Evolutionary conservation across 78 protist species (phyloP).

Genomic region (Thecamonas trahens): DNA sequence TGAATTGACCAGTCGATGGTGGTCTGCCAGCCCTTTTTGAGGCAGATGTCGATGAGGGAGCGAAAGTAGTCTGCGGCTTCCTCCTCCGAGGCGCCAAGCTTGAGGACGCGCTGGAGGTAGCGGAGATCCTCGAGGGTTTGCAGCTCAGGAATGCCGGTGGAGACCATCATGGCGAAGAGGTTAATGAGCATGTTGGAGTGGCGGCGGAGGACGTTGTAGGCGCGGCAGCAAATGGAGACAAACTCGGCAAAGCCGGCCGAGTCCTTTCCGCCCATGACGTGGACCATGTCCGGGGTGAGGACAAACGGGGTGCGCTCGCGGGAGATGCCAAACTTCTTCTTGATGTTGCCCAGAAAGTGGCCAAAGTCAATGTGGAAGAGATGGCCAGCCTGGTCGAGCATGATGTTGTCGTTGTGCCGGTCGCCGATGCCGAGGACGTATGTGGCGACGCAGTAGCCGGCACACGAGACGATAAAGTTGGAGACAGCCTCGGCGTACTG

Average conservation of each 20-base stretch:
- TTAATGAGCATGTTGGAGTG: slow-evolving; percentile 62
- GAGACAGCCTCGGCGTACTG: slow-evolving; percentile 57
- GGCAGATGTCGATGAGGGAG: background rate
- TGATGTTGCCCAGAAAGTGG: slow-evolving; percentile 79
- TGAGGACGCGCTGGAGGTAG: slow-evolving; percentile 50
- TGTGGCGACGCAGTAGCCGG: slow-evolving; percentile 93
- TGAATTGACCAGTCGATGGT: slow-evolving; percentile 7
- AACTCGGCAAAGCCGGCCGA: slow-evolving; percentile 29
- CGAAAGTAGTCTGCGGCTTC: slow-evolving; percentile 51
- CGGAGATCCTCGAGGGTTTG: slow-evolving; percentile 43
- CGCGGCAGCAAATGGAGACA: slow-evolving; percentile 54
- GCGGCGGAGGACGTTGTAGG: slow-evolving; percentile 70
- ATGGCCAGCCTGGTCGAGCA: slow-evolving; percentile 63
- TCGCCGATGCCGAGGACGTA: slow-evolving; percentile 94
- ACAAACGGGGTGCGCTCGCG: slow-evolving; percentile 94
- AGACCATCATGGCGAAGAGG: slow-evolving; percentile 84
- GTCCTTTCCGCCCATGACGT: slow-evolving; percentile 62
- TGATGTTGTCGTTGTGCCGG: slow-evolving; percentile 87
- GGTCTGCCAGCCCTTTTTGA: background rate
- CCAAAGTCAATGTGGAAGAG: slow-evolving; percentile 86
- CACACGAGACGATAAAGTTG: slow-evolving; percentile 77
- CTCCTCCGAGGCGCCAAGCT: slow-evolving; percentile 48
- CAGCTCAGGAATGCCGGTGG: slow-evolving; percentile 89
- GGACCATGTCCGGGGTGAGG: slow-evolving; percentile 61
- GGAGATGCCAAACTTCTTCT: slow-evolving; percentile 60